These are phyloP conservation scores for Prillingera fragicola DNA, from an alignment of 1,284 basidiomycete species.

Conservation along the genomic window DNA sequence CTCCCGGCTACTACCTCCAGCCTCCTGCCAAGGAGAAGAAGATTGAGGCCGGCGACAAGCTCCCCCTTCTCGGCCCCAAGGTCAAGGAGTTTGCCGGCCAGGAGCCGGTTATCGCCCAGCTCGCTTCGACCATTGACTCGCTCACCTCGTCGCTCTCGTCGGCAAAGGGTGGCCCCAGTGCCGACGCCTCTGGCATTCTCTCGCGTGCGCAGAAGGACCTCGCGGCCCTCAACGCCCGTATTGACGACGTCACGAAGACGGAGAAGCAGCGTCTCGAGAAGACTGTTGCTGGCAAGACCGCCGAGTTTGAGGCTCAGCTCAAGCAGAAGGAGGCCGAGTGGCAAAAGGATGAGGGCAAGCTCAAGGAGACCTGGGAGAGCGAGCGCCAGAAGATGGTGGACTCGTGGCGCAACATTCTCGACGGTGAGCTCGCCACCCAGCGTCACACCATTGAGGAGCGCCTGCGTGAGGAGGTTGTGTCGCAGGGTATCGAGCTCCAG, in stretches of 20 bases:
- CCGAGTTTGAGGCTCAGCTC: slow-evolving; percentile 77
- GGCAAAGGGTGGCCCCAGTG: slow-evolving; percentile 60
- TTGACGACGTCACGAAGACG: slow-evolving; percentile 74
- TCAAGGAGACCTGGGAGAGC: slow-evolving; percentile 73
- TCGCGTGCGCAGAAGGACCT: slow-evolving; percentile 72
- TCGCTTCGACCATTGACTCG: slow-evolving; percentile 89
- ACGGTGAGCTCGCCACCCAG: slow-evolving; percentile 79
- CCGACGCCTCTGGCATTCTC: slow-evolving; percentile 57
- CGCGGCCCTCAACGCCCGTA: slow-evolving; percentile 66
- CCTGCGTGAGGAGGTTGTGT: slow-evolving; percentile 87
- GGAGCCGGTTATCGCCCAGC: slow-evolving; percentile 80
- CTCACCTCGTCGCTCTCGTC: slow-evolving; percentile 69
- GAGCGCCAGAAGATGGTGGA: slow-evolving; percentile 70
- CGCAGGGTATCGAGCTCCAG: slow-evolving; percentile 95
- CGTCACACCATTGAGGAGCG: slow-evolving; percentile 90
- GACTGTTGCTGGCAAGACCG: slow-evolving; percentile 72
- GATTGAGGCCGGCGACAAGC: slow-evolving; percentile 26
- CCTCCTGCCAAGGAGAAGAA: slow-evolving; percentile 28
- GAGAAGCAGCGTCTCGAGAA: slow-evolving; percentile 72
- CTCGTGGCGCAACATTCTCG: slow-evolving; percentile 78
- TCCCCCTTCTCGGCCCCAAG: slow-evolving; percentile 76
- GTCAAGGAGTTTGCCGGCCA: slow-evolving; percentile 72
- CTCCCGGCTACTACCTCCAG: slow-evolving; percentile 66
- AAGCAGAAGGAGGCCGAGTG: slow-evolving; percentile 79
- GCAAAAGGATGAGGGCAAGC: slow-evolving; percentile 77